Percentiles rank a stretch among this genome's conserved stretches.
phyloP scores from a whole-genome alignment of 2,329 filamentous ascomycete genomes.

The Capronia coronata region DNA sequence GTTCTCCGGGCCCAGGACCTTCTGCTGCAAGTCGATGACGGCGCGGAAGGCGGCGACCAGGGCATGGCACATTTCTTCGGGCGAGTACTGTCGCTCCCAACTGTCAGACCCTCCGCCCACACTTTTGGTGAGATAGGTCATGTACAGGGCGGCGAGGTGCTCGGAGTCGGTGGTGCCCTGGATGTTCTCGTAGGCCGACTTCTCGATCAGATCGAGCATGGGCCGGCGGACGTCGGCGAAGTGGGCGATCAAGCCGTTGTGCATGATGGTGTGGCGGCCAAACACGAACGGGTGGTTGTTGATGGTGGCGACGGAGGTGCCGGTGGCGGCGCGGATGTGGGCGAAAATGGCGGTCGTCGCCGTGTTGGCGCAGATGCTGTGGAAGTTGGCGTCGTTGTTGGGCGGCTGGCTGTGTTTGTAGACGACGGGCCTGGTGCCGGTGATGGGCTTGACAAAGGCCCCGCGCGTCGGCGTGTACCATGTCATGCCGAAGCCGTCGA shows the following conservation, averaged over 20 bases:
- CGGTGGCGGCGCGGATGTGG: constrained; percentile 49
- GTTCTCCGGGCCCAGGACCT: constrained; percentile 36
- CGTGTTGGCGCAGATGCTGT: constrained; percentile 47
- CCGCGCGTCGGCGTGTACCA: constrained; percentile 48
- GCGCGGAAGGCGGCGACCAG: constrained; percentile 40
- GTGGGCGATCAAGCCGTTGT: constrained; percentile 48
- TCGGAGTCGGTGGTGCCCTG: constrained; percentile 50
- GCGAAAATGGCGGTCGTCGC: constrained; percentile 46
- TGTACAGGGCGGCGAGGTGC: constrained; percentile 43
- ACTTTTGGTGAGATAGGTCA: constrained; percentile 28
- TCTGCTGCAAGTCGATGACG: constrained; percentile 42
- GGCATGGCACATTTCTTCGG: constrained; percentile 41
- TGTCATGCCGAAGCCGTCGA: constrained; percentile 51
- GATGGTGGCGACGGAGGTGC: constrained; percentile 43
- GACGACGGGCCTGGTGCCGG: constrained; percentile 37
- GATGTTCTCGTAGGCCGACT: constrained; percentile 45
- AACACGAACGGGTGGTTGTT: constrained; percentile 54
- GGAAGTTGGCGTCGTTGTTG: constrained; percentile 50
- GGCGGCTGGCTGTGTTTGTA: constrained; percentile 50
- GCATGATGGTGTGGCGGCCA: constrained; percentile 51
- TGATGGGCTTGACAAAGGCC: constrained; percentile 31
- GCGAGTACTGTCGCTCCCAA: constrained; percentile 41
- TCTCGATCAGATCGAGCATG: constrained; percentile 41
- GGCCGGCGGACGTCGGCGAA: constrained; percentile 45
- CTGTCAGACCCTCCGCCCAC: constrained; percentile 28